These are phyloP conservation scores for Exsudoporus frostii DNA, from an alignment of 768 basidiomycete species.

Conservation along the genomic window DNA sequence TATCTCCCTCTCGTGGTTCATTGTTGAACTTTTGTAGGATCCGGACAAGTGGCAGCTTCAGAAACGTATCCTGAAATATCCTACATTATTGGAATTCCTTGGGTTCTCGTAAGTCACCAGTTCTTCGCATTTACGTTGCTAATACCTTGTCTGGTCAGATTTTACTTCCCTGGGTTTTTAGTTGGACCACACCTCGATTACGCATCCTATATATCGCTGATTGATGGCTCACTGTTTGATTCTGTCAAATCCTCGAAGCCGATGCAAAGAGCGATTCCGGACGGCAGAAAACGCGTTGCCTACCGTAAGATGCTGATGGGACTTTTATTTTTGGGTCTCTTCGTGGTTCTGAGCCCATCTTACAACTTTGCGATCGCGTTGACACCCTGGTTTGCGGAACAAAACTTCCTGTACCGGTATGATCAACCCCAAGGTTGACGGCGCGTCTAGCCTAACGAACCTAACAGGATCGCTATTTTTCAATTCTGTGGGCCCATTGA, in stretches of 20 bases:
- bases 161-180: conserved; percentile 94
- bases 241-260: conserved; percentile 44
- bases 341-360: conserved; percentile 58
- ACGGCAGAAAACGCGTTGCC: conserved; percentile 85
- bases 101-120: conserved; percentile 74
- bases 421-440: background rate
- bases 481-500: conserved; percentile 80
- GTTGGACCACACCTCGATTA: conserved; percentile 91
- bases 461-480: conserved; percentile 56
- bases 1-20: background rate
- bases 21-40: conserved; percentile 44
- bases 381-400: conserved; percentile 55
- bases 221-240: conserved; percentile 74
- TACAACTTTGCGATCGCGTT: conserved; percentile 60
- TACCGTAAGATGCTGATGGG: conserved; percentile 79
- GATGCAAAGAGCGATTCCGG: conserved; percentile 50
- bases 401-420: conserved; percentile 40
- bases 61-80: conserved; percentile 66
- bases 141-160: conserved; percentile 43
- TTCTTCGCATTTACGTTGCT: background rate
- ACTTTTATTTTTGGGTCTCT: conserved; percentile 71
- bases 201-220: conserved; percentile 72
- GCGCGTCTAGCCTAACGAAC: background rate
- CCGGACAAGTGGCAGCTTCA: conserved; percentile 83
- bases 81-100: conserved; percentile 81